These are phyloP conservation scores for Marchantia paleacea DNA, from an alignment of 225 moss, liverwort and hornwort genomes.

Conservation along the genomic window DNA sequence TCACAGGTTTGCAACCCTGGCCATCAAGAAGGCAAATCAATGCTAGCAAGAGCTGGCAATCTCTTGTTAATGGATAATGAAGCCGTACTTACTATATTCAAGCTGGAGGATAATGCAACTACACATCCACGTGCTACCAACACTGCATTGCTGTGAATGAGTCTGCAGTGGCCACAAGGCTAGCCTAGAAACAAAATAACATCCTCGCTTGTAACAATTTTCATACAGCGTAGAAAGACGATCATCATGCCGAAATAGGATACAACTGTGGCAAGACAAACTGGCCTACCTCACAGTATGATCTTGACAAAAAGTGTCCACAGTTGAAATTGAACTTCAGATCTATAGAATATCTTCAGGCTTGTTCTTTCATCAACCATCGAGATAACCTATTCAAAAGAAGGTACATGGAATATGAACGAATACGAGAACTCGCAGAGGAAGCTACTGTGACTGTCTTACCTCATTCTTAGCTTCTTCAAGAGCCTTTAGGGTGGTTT, in stretches of 20 bases:
- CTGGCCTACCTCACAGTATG: too few species aligned
- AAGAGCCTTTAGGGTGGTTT: conserved; percentile 90
- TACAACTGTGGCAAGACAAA: too few species aligned
- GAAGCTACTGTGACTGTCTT: background rate
- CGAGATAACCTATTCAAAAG: background rate
- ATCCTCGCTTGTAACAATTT: background rate
- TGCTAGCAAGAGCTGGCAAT: conserved; percentile 2
- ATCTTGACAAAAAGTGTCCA: too few species aligned
- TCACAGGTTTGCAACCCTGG: conserved; percentile 13
- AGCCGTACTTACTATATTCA: background rate
- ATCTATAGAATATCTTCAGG: background rate
- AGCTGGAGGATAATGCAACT: background rate
- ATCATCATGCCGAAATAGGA: background rate
- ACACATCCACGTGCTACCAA: background rate
- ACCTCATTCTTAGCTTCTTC: conserved; percentile 99
- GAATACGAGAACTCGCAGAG: too few species aligned
- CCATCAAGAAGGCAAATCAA: conserved; percentile 22
- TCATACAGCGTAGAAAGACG: background rate
- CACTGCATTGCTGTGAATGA: background rate
- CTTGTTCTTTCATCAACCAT: background rate
- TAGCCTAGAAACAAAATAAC: background rate
- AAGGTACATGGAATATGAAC: background rate
- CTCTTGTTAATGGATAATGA: background rate
- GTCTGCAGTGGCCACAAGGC: background rate
- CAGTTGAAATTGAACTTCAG: too few species aligned